Percentiles rank a stretch among this genome's conserved stretches.
Evolutionary conservation across 805 yeast genomes (phyloP).

Genomic region (Candida berthetii): DNA sequence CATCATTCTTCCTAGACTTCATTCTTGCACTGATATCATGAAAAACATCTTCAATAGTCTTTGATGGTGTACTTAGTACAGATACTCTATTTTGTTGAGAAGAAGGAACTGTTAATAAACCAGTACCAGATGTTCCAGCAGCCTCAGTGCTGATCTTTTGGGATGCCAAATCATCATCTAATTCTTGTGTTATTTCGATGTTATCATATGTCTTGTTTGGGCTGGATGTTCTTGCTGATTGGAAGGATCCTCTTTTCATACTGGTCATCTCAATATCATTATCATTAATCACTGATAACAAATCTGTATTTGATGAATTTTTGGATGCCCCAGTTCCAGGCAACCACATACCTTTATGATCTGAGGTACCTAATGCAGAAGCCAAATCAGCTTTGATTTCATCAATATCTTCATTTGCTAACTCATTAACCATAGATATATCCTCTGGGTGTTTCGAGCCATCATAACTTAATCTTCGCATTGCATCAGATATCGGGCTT

Average conservation of each 20-base stretch:
- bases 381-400: conserved; percentile 1
- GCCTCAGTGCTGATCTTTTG: too few relatives aligned
- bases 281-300: neutral
- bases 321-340: conserved; percentile 1
- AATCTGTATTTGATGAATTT: neutral
- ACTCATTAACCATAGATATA: conserved; percentile 1
- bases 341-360: conserved; percentile 1
- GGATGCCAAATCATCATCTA: too few relatives aligned
- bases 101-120: too few relatives aligned
- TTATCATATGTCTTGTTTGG: neutral
- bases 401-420: neutral
- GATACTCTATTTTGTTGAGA: neutral
- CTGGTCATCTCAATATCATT: neutral
- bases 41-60: conserved; percentile 1
- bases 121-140: too few relatives aligned
- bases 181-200: too few relatives aligned
- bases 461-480: neutral
- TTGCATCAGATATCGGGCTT: neutral
- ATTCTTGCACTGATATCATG: neutral
- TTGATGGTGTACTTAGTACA: neutral
- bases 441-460: neutral
- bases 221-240: neutral
- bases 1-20: conserved; percentile 3
- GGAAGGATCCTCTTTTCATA: neutral
- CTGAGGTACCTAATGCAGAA: conserved; percentile 2